Conservation (phyloP, 768 basidiomycete species). For the Boletus insuetus region DNA sequence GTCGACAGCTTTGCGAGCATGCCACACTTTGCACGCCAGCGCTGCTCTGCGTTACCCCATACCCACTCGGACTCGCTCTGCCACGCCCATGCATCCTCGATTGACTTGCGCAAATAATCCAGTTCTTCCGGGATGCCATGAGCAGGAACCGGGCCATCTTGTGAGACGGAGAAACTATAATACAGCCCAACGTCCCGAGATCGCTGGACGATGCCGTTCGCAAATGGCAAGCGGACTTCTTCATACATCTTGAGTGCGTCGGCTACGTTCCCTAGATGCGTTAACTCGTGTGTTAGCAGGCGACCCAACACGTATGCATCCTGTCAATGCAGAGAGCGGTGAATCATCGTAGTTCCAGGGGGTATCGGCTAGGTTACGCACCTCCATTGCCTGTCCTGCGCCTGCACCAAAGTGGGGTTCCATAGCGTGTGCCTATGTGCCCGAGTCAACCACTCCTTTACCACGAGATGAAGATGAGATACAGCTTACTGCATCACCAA, state of each 20-base stretch:
- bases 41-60: conserved; percentile 13
- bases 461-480: not conserved
- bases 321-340: not conserved
- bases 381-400: conserved; percentile 52
- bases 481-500: conserved; percentile 46
- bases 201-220: conserved; percentile 19
- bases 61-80: conserved; percentile 7
- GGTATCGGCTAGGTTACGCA: conserved; percentile 11
- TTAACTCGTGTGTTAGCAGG: conserved; percentile 23
- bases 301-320: conserved; percentile 33
- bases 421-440: conserved; percentile 44
- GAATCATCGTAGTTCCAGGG: not conserved
- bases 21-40: conserved; percentile 3
- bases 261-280: conserved; percentile 21
- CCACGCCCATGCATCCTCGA: conserved; percentile 19
- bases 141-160: not conserved
- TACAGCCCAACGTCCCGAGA: conserved; percentile 22
- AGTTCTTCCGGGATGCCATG: conserved; percentile 9
- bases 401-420: conserved; percentile 46
- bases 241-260: conserved; percentile 33
- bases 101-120: conserved; percentile 1
- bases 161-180: conserved; percentile 16
- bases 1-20: not conserved
- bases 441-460: not conserved
- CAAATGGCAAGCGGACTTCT: conserved; percentile 30